Evolutionary conservation across 495 filamentous ascomycete species (phyloP).

Genomic region (Ascodesmis nigricans): DNA sequence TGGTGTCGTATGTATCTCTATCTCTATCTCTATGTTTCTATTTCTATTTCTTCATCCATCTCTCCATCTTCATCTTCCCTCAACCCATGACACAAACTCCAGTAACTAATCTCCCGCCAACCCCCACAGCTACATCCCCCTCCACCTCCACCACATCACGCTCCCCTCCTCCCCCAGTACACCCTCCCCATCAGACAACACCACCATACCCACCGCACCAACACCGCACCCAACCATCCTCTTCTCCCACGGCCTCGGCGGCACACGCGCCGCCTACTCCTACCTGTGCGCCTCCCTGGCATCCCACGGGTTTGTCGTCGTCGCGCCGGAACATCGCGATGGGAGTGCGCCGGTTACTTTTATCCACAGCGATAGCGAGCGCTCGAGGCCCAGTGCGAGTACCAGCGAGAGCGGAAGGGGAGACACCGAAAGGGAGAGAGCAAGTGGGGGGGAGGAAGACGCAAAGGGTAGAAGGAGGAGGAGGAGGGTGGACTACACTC

Average conservation of each 20-base stretch:
- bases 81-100: slow-evolving; percentile 4
- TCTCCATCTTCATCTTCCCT: background rate
- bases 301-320: slow-evolving; percentile 50
- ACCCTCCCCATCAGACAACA: slow-evolving; percentile 41
- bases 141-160: slow-evolving; percentile 43
- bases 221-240: slow-evolving; percentile 48
- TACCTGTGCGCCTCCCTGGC: slow-evolving; percentile 47
- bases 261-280: slow-evolving; percentile 52
- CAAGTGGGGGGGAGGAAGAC: too few relatives aligned
- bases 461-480: slow-evolving; percentile 5
- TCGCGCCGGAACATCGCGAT: slow-evolving; percentile 58
- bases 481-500: slow-evolving; percentile 22
- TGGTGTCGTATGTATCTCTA: slow-evolving; percentile 33
- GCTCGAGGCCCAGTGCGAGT: slow-evolving; percentile 12
- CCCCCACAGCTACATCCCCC: slow-evolving; percentile 40
- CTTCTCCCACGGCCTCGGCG: slow-evolving; percentile 63
- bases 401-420: slow-evolving; percentile 2
- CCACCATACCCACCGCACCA: slow-evolving; percentile 42
- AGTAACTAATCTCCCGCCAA: too few relatives aligned
- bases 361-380: slow-evolving; percentile 28
- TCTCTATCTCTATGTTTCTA: too few relatives aligned
- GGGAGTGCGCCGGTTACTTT: slow-evolving; percentile 45
- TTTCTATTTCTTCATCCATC: background rate
- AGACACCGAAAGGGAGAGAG: slow-evolving; percentile 1
- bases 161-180: too few relatives aligned